Evolutionary conservation across 2,329 filamentous ascomycete genomes (phyloP), one percentile per base, ranked within the genome.

Genomic region (Talaromyces piceae): DNA sequence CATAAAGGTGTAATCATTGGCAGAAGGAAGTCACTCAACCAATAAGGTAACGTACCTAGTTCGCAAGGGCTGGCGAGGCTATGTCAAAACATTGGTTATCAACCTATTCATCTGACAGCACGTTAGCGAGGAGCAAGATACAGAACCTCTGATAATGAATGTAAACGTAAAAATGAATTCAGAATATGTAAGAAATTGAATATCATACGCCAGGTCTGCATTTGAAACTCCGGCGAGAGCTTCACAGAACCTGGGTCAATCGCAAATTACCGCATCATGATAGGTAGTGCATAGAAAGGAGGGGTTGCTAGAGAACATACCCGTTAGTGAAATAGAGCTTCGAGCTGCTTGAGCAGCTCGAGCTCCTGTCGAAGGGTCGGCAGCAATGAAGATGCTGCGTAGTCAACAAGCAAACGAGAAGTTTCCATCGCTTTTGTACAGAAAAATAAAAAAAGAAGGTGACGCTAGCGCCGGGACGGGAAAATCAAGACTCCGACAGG

Each of bases 161-260:
- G 41, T 28, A 26, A 20, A 27, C 27, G 5, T 3, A 25, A 26
- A 51, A 23, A 28, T 48, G 52, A 60, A 66, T 70, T 95, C 90
- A 95, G 90, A 88, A 95, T 95, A 95, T 95, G 90, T 95, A 95
- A 95, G 90, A 91, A 81, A 53, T 82, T 84, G 74, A 90, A 88
- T 94, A 87, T 95, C 90, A 95, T 63, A 77, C 71, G 81, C 75
- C 79, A 75, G 74, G 67, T 74, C 78, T 85, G 84, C 90, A 84
- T 85, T n/a, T 79, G 84, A 67, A 77, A 79, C 87, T 83, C 90
- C 82, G 90, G 91, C 90, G 86, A 86, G 89, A 83, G 87, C 76
- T 79, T 88, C 89, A 91, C 82, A 83, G 76, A 76, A 72, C 72
- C 71, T 75, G 78, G 80, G 86, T 96, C 90, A 94, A 91, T 91